Evolutionary conservation across 2,329 filamentous ascomycete genomes (phyloP).

Genomic region (Hypoxylon sp.): DNA sequence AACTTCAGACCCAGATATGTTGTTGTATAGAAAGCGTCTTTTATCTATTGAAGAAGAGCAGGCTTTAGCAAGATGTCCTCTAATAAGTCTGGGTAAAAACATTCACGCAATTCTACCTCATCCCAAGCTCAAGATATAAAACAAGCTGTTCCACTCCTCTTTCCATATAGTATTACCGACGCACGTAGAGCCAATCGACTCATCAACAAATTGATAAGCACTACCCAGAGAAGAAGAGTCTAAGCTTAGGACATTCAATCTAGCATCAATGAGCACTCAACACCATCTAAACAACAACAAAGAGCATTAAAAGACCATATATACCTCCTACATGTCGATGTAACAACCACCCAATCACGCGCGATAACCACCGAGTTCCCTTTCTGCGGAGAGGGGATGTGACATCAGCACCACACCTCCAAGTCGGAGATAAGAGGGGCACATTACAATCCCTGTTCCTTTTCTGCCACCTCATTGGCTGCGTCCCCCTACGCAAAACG

Average conservation of each 20-base stretch:
- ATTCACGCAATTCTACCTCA: background rate
- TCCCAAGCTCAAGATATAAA: background rate
- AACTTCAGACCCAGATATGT: too few species aligned
- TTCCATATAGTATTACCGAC: background rate
- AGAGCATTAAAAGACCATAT: background rate
- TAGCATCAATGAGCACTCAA: background rate
- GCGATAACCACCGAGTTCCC: background rate
- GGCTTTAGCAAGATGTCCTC: background rate
- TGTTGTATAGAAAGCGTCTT: too few species aligned
- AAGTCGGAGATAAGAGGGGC: conserved; percentile 4
- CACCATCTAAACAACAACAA: background rate
- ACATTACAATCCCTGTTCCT: conserved; percentile 7
- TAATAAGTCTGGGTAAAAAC: background rate
- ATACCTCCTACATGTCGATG: background rate
- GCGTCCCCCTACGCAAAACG: conserved; percentile 12
- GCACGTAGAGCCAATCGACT: background rate
- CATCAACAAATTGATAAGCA: background rate
- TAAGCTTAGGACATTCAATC: background rate
- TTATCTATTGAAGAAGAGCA: too few species aligned
- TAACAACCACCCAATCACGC: background rate
- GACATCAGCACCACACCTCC: background rate
- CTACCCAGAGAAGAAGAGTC: background rate
- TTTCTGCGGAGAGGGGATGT: background rate
- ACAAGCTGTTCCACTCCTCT: background rate
- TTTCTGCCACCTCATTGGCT: conserved; percentile 7